phyloP scores from a whole-genome alignment of 148 eudicot genomes.

The Polygonum maritimum region DNA sequence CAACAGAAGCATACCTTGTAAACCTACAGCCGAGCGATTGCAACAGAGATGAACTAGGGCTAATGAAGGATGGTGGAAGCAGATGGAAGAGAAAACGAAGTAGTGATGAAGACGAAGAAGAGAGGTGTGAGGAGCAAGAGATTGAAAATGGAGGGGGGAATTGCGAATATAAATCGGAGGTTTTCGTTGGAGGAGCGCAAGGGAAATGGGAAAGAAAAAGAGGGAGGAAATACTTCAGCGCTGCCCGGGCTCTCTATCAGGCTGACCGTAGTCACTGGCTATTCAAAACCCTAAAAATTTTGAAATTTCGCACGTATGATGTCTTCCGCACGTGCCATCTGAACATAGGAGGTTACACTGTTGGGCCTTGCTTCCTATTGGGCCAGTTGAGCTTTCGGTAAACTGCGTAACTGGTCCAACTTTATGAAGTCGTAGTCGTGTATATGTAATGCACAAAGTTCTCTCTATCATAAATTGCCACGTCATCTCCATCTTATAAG shows the following conservation, averaged over 20 bases:
- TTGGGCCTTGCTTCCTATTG: too few relatives aligned
- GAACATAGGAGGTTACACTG: too few relatives aligned
- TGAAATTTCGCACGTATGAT: too few relatives aligned
- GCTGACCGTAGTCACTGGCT: slow-evolving; percentile 3
- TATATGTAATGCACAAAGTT: too few relatives aligned
- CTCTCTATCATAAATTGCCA: too few relatives aligned
- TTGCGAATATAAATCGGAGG: not conserved
- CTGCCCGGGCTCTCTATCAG: slow-evolving; percentile 5
- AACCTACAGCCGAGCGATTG: slow-evolving; percentile 4
- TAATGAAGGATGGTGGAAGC: not conserved
- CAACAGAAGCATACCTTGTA: slow-evolving; percentile 5
- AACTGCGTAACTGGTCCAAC: too few relatives aligned
- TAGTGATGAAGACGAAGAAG: not conserved
- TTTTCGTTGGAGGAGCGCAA: not conserved
- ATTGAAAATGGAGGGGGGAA: not conserved
- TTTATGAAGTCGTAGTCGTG: too few relatives aligned
- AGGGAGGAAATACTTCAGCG: not conserved
- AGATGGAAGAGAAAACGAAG: not conserved
- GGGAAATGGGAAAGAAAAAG: not conserved
- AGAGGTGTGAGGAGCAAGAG: not conserved
- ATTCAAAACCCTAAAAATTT: too few relatives aligned
- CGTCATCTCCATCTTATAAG: too few relatives aligned
- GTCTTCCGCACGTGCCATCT: too few relatives aligned
- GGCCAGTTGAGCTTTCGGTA: too few relatives aligned
- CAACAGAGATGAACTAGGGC: not conserved